phyloP scores from a whole-genome alignment of 176 grass and related monocot genomes.

The Zizania latifolia region DNA sequence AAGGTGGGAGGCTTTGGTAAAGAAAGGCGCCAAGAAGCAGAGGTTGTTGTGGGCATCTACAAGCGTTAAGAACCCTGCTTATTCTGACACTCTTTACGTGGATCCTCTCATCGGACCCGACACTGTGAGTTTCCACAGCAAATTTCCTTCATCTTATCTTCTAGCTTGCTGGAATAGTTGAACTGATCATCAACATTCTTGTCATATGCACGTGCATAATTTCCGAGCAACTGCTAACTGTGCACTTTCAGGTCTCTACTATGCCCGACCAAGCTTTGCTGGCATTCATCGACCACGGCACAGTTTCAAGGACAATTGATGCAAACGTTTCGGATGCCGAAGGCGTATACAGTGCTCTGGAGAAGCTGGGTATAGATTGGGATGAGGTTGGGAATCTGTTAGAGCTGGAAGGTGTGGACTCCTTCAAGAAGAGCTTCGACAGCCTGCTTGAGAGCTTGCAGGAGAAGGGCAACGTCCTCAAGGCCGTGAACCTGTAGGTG shows the following conservation, averaged over 20 bases:
- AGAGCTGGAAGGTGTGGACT: conserved; percentile 80
- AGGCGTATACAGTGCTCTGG: conserved; percentile 83
- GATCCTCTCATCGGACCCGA: conserved; percentile 98
- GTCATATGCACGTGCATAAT: not conserved
- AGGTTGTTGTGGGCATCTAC: conserved; percentile 96
- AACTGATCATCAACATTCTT: not conserved
- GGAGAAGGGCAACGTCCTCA: conserved; percentile 80
- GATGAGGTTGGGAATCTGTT: conserved; percentile 68
- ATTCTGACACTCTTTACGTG: conserved; percentile 88
- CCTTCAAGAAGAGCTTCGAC: conserved; percentile 97
- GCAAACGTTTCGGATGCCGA: conserved; percentile 70
- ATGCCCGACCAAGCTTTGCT: conserved; percentile 95
- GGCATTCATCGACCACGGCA: conserved; percentile 88
- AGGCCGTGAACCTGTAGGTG: conserved; percentile 44
- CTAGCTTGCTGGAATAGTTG: not conserved
- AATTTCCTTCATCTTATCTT: not conserved
- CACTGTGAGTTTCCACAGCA: conserved; percentile 44
- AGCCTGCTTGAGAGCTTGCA: conserved; percentile 73
- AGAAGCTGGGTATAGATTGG: conserved; percentile 91
- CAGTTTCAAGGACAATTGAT: conserved; percentile 81
- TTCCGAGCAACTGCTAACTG: not conserved
- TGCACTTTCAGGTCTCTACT: conserved; percentile 76
- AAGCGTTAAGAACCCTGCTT: conserved; percentile 93
- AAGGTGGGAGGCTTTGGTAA: conserved; percentile 94
- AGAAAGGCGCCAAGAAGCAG: conserved; percentile 99